Evolutionary conservation across 352 stramenopile genomes (phyloP).

Genomic region (Bremia lactucae): DNA sequence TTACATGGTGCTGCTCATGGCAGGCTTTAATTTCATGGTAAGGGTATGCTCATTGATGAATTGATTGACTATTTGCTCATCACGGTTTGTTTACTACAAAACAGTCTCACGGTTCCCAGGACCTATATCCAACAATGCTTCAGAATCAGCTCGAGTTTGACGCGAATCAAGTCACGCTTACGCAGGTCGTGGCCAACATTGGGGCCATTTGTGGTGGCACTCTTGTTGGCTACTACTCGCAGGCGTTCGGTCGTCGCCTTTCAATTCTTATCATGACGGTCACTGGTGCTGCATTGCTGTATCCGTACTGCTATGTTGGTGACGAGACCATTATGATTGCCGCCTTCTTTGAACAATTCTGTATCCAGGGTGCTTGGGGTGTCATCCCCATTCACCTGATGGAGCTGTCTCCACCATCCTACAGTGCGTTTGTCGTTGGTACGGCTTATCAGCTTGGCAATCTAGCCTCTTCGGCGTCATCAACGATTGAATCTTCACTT

Average conservation of each 20-base stretch:
- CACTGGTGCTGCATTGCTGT: constrained; percentile 26
- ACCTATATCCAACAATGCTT: constrained; percentile 45
- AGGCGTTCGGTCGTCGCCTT: constrained; percentile 34
- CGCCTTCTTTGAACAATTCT: constrained; percentile 33
- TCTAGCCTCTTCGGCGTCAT: constrained; percentile 38
- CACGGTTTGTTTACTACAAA: not conserved
- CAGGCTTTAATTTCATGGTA: constrained; percentile 39
- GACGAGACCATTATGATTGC: constrained; percentile 25
- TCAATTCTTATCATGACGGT: constrained; percentile 29
- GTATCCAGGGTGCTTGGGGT: constrained; percentile 40
- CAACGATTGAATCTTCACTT: constrained; percentile 39
- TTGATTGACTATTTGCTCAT: too few species aligned
- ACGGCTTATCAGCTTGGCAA: constrained; percentile 49
- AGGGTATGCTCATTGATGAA: not conserved
- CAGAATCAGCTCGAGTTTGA: constrained; percentile 37
- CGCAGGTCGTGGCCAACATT: constrained; percentile 36
- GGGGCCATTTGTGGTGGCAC: constrained; percentile 39
- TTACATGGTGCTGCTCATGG: constrained; percentile 41
- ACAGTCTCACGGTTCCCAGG: constrained; percentile 35
- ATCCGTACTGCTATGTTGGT: constrained; percentile 34
- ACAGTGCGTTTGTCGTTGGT: constrained; percentile 35
- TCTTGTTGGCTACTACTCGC: constrained; percentile 45
- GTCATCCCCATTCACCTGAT: constrained; percentile 35
- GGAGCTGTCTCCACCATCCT: constrained; percentile 42
- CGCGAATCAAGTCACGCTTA: constrained; percentile 33